A percentile compares a stretch with the other conserved stretches of the same genome.
phyloP scores from a whole-genome alignment of 2,329 filamentous ascomycete species.

The Aspergillus awamori region DNA sequence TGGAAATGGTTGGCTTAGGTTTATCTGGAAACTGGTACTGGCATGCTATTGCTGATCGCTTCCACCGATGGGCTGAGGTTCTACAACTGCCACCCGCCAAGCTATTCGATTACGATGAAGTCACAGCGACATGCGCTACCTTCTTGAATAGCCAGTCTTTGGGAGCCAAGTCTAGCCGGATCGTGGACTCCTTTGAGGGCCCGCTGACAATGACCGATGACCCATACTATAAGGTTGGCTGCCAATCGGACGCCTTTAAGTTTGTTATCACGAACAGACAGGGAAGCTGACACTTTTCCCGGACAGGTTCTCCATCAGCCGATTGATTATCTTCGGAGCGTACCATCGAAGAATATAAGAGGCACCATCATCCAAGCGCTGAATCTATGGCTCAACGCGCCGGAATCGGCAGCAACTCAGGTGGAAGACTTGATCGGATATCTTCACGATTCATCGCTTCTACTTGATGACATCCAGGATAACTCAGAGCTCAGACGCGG shows the following conservation, averaged over 20 bases:
- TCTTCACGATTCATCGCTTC: not conserved
- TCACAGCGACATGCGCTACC: not conserved
- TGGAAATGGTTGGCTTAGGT: not conserved
- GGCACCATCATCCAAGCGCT: slow-evolving; percentile 4
- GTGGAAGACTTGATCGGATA: not conserved
- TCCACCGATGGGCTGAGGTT: not conserved
- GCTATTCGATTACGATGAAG: not conserved
- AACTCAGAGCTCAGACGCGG: slow-evolving; percentile 8
- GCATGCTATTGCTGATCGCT: not conserved
- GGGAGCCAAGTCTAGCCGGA: not conserved
- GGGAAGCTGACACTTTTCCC: not conserved
- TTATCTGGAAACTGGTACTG: not conserved
- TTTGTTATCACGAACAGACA: not conserved
- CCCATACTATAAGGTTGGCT: not conserved
- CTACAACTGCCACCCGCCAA: not conserved
- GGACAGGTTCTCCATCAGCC: not conserved
- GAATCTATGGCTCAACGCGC: not conserved
- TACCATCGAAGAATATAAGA: not conserved
- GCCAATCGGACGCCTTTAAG: not conserved
- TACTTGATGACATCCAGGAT: slow-evolving; percentile 16
- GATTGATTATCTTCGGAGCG: not conserved
- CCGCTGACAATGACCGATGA: rapidly evolving
- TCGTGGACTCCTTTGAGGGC: not conserved
- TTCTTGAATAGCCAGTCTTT: not conserved
- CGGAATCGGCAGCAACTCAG: not conserved